A percentile compares a stretch with the other conserved stretches of the same genome.
These are phyloP conservation scores for Mortierella sp. DNA, from an alignment of 371 early-diverging fungal species.

Conservation along the genomic window DNA sequence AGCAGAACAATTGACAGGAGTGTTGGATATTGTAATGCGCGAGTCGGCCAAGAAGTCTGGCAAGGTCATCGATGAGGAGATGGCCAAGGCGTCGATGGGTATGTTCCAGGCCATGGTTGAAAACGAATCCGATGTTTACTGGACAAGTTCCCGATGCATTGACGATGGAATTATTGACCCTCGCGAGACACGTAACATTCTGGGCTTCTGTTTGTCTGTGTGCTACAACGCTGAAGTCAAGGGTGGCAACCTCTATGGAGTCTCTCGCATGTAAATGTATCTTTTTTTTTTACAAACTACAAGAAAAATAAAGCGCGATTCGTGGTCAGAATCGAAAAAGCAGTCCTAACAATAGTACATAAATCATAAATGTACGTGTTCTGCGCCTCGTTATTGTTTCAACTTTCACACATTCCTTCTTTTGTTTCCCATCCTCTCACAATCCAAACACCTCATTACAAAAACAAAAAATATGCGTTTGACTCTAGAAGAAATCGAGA, in stretches of 20 bases:
- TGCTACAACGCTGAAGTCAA: conserved; percentile 69
- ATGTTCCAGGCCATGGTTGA: conserved; percentile 77
- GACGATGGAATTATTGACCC: conserved; percentile 82
- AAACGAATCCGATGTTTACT: conserved; percentile 78
- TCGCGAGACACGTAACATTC: conserved; percentile 71
- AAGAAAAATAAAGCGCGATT: too few relatives aligned
- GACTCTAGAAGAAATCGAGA: too few relatives aligned
- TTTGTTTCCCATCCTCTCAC: too few relatives aligned
- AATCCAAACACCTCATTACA: too few relatives aligned
- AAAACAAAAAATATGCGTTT: too few relatives aligned
- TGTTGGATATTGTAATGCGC: conserved; percentile 78
- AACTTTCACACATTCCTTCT: too few relatives aligned
- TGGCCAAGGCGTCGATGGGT: conserved; percentile 63
- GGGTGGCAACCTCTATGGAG: conserved; percentile 78
- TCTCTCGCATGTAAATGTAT: conserved; percentile 73
- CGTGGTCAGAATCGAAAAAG: too few relatives aligned
- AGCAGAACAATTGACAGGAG: conserved; percentile 79
- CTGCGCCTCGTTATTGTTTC: too few relatives aligned
- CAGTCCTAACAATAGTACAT: too few relatives aligned
- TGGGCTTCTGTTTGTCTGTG: conserved; percentile 73
- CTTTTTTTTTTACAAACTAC: too few relatives aligned
- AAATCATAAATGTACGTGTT: too few relatives aligned
- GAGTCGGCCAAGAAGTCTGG: conserved; percentile 72
- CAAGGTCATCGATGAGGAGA: conserved; percentile 71
- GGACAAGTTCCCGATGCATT: conserved; percentile 74